Percentiles rank a stretch among this genome's conserved stretches.
Evolutionary conservation across 306 rosid species (phyloP).

Genomic region (Vigna unguiculata): DNA sequence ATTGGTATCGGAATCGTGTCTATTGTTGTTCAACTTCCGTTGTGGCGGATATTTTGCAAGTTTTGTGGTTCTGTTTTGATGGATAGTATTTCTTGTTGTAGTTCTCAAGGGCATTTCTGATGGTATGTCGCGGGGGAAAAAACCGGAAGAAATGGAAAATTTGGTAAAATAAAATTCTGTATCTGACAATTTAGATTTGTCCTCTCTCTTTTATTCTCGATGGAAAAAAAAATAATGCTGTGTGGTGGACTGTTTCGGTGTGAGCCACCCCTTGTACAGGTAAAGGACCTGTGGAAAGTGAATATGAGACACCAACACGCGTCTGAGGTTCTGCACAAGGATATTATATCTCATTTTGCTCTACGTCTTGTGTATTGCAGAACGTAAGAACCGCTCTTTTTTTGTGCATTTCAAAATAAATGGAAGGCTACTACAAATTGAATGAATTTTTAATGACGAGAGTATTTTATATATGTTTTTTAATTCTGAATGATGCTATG

Average conservation of each 20-base stretch:
- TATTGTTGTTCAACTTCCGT: slow-evolving; percentile 14
- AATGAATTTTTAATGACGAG: slow-evolving; percentile 9
- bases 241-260: slow-evolving; percentile 4
- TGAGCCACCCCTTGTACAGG: slow-evolving; percentile 56
- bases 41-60: neutral
- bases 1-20: neutral
- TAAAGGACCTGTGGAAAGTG: slow-evolving; percentile 58
- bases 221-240: neutral
- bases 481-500: slow-evolving; percentile 26
- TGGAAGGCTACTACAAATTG: slow-evolving; percentile 17
- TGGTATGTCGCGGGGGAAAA: slow-evolving; percentile 89
- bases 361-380: slow-evolving; percentile 91
- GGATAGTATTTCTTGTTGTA: slow-evolving; percentile 51
- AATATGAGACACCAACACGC: slow-evolving; percentile 75
- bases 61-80: slow-evolving; percentile 24
- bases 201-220: neutral
- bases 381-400: slow-evolving; percentile 58
- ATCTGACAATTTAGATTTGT: neutral
- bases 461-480: neutral
- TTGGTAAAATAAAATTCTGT: slow-evolving; percentile 61
- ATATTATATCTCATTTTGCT: slow-evolving; percentile 91
- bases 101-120: slow-evolving; percentile 94
- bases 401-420: slow-evolving; percentile 5
- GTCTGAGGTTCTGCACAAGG: slow-evolving; percentile 76
- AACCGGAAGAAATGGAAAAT: slow-evolving; percentile 76